A percentile compares a stretch with the other conserved stretches of the same genome.
Conservation (phyloP, 192 early-diverging fungal genomes). For the Phlyctochytrium arcticum region DNA sequence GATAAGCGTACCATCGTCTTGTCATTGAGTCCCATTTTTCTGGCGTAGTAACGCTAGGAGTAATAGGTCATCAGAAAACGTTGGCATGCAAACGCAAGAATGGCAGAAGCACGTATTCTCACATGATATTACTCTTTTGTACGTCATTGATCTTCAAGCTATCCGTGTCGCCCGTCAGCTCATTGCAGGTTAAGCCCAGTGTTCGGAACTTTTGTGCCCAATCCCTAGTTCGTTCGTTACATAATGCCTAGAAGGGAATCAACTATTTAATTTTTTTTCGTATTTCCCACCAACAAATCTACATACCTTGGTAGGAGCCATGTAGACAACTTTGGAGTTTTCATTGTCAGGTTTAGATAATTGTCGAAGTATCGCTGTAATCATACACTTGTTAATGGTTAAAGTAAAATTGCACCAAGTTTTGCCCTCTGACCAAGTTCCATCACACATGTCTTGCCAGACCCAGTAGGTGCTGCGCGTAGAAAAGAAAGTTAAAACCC, state of each 20-base stretch:
- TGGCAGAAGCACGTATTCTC: neutral
- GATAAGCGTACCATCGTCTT: slow-evolving; percentile 49
- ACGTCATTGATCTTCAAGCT: slow-evolving; percentile 36
- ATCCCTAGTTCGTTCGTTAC: slow-evolving; percentile 54
- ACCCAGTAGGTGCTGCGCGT: slow-evolving; percentile 59
- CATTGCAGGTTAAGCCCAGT: slow-evolving; percentile 48
- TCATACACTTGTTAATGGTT: neutral
- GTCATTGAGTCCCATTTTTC: slow-evolving; percentile 78
- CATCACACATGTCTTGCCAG: slow-evolving; percentile 63
- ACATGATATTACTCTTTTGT: slow-evolving; percentile 46
- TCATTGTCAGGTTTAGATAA: slow-evolving; percentile 25
- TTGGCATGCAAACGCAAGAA: neutral
- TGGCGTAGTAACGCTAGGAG: slow-evolving; percentile 63
- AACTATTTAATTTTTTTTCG: neutral
- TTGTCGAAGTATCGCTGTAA: slow-evolving; percentile 33
- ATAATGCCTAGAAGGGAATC: slow-evolving; percentile 41
- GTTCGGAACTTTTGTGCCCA: slow-evolving; percentile 56
- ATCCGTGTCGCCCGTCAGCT: slow-evolving; percentile 67
- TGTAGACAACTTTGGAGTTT: slow-evolving; percentile 53
- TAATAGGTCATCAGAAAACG: neutral
- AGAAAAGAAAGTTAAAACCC: slow-evolving; percentile 18
- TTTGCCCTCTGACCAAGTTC: slow-evolving; percentile 47
- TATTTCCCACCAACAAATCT: neutral
- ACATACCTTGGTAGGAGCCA: slow-evolving; percentile 58
- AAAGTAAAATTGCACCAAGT: neutral